Conservation (phyloP, 805 yeast genomes). For the Wickerhamomyces strasburgensis region DNA sequence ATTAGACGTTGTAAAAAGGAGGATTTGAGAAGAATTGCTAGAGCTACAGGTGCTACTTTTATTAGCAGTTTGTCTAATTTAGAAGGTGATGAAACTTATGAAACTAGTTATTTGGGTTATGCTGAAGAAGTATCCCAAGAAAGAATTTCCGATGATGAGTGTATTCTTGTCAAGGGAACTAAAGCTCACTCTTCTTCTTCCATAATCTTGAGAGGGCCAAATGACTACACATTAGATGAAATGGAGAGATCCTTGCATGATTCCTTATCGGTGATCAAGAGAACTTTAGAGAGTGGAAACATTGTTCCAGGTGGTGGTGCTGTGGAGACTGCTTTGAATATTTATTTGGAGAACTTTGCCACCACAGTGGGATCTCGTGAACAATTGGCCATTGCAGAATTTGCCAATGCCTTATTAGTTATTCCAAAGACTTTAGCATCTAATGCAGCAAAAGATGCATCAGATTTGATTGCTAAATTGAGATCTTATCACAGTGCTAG, state of each 20-base stretch:
- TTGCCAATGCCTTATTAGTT: conserved; percentile 81
- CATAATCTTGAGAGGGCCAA: conserved; percentile 90
- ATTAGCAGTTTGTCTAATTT: conserved; percentile 83
- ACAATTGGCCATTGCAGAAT: conserved; percentile 96
- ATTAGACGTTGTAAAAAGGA: conserved; percentile 96
- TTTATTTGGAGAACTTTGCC: conserved; percentile 93
- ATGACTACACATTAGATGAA: conserved; percentile 92
- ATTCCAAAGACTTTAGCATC: conserved; percentile 97
- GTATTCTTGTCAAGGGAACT: conserved; percentile 87
- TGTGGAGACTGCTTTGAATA: conserved; percentile 92
- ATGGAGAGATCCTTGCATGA: conserved; percentile 98
- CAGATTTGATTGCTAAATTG: conserved; percentile 90
- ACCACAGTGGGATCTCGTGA: conserved; percentile 97
- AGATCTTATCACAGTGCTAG: conserved; percentile 96
- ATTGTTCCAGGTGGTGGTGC: conserved; percentile 99
- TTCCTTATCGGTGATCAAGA: conserved; percentile 88
- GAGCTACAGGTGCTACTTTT: conserved; percentile 96
- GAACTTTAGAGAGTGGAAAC: conserved; percentile 89
- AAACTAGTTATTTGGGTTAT: conserved; percentile 72
- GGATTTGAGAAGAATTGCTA: conserved; percentile 92
- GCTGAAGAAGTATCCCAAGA: conserved; percentile 94
- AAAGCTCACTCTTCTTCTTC: conserved; percentile 94
- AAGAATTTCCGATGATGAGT: conserved; percentile 90
- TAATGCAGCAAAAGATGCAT: conserved; percentile 95
- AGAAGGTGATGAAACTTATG: conserved; percentile 87